Evolutionary conservation across 306 rosid genomes (phyloP).

Genomic region (Dalbergia cultrata): DNA sequence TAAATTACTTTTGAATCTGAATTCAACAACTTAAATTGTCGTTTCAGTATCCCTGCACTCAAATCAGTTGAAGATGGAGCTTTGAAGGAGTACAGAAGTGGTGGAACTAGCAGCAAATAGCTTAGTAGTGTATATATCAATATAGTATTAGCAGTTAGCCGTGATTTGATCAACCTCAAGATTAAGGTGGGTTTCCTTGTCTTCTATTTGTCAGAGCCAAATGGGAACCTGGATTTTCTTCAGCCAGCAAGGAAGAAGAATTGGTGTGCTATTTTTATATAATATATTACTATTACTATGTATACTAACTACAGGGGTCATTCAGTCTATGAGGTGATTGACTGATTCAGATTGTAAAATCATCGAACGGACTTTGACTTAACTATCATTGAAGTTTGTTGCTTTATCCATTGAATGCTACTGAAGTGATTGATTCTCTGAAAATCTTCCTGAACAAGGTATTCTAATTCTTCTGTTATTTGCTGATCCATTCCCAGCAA

Average conservation of each 20-base stretch:
- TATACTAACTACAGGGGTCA: slow-evolving; percentile 64
- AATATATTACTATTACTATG: slow-evolving; percentile 47
- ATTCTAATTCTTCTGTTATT: slow-evolving; percentile 24
- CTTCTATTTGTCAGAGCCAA: slow-evolving; percentile 63
- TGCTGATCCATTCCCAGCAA: background rate
- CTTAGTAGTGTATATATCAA: slow-evolving; percentile 77
- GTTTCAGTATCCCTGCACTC: slow-evolving; percentile 78
- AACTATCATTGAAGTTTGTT: slow-evolving; percentile 49
- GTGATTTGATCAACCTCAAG: slow-evolving; percentile 58
- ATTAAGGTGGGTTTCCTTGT: slow-evolving; percentile 60
- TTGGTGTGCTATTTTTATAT: slow-evolving; percentile 59
- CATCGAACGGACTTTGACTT: slow-evolving; percentile 53
- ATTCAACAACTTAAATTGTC: slow-evolving; percentile 43
- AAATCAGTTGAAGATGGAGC: slow-evolving; percentile 94
- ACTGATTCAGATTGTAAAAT: slow-evolving; percentile 65
- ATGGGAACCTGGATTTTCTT: slow-evolving; percentile 60
- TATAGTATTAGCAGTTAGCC: slow-evolving; percentile 72
- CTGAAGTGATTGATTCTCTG: slow-evolving; percentile 43
- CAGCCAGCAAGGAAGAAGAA: slow-evolving; percentile 62
- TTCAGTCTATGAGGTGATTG: slow-evolving; percentile 64
- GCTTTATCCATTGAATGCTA: slow-evolving; percentile 47
- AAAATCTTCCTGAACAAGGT: slow-evolving; percentile 28
- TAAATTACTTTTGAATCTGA: slow-evolving; percentile 31
- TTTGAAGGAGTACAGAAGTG: slow-evolving; percentile 59
- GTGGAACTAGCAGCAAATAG: slow-evolving; percentile 57